Conservation (phyloP, 2,329 filamentous ascomycete genomes). For the Tolypocladium inflatum region DNA sequence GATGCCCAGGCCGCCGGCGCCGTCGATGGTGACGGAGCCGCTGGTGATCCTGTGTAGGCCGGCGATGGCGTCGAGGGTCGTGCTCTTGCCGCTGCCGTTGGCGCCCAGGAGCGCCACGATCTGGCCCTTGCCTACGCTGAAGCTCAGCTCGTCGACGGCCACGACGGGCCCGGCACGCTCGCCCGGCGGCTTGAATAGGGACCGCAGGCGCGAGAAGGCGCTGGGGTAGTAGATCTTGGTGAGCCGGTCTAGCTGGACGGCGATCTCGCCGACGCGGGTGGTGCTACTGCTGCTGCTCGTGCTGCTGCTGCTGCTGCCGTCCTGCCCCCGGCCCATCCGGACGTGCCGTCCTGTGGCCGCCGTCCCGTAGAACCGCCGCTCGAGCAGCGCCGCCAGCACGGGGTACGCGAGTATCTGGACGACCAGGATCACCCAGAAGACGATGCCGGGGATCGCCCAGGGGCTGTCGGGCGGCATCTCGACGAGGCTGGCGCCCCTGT, state of each 20-base stretch:
- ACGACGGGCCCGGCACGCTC: conserved; percentile 51
- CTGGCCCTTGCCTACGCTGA: conserved; percentile 66
- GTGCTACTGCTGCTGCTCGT: neutral
- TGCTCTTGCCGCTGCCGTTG: conserved; percentile 86
- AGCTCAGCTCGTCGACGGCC: conserved; percentile 67
- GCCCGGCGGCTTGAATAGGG: conserved; percentile 21
- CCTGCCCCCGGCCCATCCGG: conserved; percentile 21
- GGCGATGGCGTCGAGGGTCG: conserved; percentile 79
- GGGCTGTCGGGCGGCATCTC: conserved; percentile 52
- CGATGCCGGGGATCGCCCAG: conserved; percentile 63
- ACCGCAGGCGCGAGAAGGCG: conserved; percentile 45
- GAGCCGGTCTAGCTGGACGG: conserved; percentile 63
- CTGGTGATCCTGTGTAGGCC: conserved; percentile 69
- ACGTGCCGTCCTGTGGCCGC: conserved; percentile 52
- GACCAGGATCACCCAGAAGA: conserved; percentile 67
- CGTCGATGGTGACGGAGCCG: conserved; percentile 69
- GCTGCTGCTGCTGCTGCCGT: conserved; percentile 1
- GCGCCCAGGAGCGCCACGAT: conserved; percentile 81
- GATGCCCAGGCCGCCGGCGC: conserved; percentile 70
- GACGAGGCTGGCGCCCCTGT: conserved; percentile 50
- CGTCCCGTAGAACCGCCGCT: conserved; percentile 67
- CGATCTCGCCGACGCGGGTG: conserved; percentile 25
- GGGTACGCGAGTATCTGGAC: conserved; percentile 74
- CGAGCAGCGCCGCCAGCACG: conserved; percentile 63
- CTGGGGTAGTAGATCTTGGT: conserved; percentile 70